These are phyloP conservation scores for Xylaria sp. DNA, from an alignment of 2,329 filamentous ascomycete genomes.

Conservation along the genomic window DNA sequence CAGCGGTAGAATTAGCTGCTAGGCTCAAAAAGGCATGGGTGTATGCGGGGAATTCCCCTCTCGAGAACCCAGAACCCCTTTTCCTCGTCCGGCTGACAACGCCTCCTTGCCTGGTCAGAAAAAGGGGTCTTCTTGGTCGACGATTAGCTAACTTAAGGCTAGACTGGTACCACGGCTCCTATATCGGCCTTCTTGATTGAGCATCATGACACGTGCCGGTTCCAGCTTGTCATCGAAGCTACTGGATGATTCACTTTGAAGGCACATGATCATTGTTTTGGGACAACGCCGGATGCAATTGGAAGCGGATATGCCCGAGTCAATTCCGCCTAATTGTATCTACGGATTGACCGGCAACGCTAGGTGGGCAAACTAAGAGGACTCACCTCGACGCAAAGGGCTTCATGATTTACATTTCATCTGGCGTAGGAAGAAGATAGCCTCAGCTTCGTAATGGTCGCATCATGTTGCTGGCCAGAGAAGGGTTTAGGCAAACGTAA, in stretches of 20 bases:
- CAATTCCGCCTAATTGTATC: neutral
- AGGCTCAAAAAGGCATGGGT: slow-evolving; percentile 8
- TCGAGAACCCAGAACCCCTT: neutral
- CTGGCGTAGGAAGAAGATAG: neutral
- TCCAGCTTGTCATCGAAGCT: neutral
- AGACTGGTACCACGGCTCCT: neutral
- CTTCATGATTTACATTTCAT: neutral
- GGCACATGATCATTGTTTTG: slow-evolving; percentile 16
- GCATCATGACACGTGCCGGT: slow-evolving; percentile 18
- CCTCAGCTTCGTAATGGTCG: neutral
- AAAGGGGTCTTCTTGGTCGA: slow-evolving; percentile 1
- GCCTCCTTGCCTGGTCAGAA: neutral
- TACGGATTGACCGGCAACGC: neutral
- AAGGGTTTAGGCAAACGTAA: neutral
- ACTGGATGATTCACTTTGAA: slow-evolving; percentile 10
- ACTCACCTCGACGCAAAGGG: neutral
- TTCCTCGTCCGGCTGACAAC: neutral
- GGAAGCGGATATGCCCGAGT: neutral
- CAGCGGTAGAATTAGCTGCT: slow-evolving; percentile 1
- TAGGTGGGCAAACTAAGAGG: neutral
- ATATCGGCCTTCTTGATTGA: slow-evolving; percentile 12
- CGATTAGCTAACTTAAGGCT: slow-evolving; percentile 3
- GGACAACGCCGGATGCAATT: neutral
- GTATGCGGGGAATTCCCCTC: slow-evolving; percentile 24
- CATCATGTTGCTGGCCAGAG: neutral